phyloP scores from a whole-genome alignment of 148 eudicot genomes.

The Camellia granthamiana region DNA sequence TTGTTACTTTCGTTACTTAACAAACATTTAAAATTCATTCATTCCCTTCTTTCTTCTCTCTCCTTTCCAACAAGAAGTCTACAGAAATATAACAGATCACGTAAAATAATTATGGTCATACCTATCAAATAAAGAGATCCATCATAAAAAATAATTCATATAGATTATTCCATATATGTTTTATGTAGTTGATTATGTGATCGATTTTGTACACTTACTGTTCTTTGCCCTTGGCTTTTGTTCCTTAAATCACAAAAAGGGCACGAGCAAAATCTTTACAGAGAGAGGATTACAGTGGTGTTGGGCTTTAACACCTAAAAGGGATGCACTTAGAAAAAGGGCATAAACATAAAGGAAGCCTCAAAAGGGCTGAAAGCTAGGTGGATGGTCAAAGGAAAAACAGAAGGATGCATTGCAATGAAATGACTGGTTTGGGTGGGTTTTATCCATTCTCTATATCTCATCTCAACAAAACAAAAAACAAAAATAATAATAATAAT shows the following conservation, averaged over 20 bases:
- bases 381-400: slow-evolving; percentile 30
- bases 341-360: slow-evolving; percentile 23
- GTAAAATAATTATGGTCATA: too few species aligned
- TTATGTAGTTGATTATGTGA: too few species aligned
- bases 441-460: too few species aligned
- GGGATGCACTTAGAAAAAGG: slow-evolving; percentile 14
- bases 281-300: not conserved
- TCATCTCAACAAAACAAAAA: too few species aligned
- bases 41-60: not conserved
- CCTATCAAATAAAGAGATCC: too few species aligned
- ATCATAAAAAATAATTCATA: too few species aligned
- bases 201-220: too few species aligned
- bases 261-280: not conserved
- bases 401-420: slow-evolving; percentile 6
- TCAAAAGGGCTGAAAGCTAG: slow-evolving; percentile 53
- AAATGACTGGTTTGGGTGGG: slow-evolving; percentile 15
- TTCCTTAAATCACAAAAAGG: not conserved
- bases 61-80: too few species aligned
- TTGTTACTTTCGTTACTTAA: not conserved
- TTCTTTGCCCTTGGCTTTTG: too few species aligned
- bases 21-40: not conserved
- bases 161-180: too few species aligned
- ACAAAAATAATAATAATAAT: too few species aligned
- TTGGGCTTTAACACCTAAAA: slow-evolving; percentile 8
- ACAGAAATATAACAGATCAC: too few species aligned